phyloP scores from a whole-genome alignment of 106 monocot species.

The Posidonia australis region DNA sequence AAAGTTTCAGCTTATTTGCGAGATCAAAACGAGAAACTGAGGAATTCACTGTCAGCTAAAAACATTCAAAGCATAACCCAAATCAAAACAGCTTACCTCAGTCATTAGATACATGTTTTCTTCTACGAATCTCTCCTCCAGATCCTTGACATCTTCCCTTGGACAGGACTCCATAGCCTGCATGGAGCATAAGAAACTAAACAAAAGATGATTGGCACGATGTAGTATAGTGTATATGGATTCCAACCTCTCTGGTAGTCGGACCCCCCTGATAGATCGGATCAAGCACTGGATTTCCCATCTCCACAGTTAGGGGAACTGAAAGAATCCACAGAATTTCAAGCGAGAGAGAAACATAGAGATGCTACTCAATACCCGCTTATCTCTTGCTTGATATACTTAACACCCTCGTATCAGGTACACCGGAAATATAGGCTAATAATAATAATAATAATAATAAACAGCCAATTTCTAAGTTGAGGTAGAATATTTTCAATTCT shows the following conservation, averaged over 20 bases:
- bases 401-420: too few relatives aligned
- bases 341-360: not conserved
- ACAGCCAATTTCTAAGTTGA: too few relatives aligned
- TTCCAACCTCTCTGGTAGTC: conserved; percentile 25
- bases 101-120: conserved; percentile 79
- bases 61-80: too few relatives aligned
- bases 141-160: conserved; percentile 35
- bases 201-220: not conserved
- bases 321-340: conserved; percentile 1
- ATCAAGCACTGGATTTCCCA: conserved; percentile 40
- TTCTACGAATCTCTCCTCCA: conserved; percentile 53
- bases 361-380: not conserved
- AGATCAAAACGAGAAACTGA: too few relatives aligned
- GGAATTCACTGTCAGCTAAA: too few relatives aligned
- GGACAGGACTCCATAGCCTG: conserved; percentile 91
- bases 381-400: too few relatives aligned
- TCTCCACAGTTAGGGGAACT: conserved; percentile 46
- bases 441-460: too few relatives aligned
- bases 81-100: conserved; percentile 61
- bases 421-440: too few relatives aligned
- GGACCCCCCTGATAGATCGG: conserved; percentile 53
- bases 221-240: too few relatives aligned
- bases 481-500: too few relatives aligned
- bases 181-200: conserved; percentile 4
- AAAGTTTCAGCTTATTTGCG: too few relatives aligned